These are phyloP conservation scores for Pestalotiopsis sp. DNA, from an alignment of 2,329 filamentous ascomycete genomes.

Conservation along the genomic window DNA sequence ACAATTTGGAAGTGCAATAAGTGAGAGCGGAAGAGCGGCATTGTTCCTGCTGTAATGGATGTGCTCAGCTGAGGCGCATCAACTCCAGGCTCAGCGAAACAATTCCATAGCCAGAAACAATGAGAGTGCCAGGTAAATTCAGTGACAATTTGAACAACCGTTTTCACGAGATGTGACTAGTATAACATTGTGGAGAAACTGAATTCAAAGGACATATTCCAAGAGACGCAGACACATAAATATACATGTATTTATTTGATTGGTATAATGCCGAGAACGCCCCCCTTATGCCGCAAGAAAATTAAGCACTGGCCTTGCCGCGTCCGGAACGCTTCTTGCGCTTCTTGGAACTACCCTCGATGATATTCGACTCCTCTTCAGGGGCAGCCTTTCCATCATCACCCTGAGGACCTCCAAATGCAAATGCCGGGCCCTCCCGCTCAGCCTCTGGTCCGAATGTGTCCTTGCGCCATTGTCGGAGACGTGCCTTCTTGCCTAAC, in stretches of 20 bases:
- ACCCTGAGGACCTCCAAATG: conserved; percentile 43
- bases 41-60: not conserved
- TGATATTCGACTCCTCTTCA: conserved; percentile 28
- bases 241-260: not conserved
- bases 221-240: not conserved
- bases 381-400: conserved; percentile 26
- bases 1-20: not conserved
- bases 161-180: no score
- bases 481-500: conserved; percentile 86
- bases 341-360: conserved; percentile 35
- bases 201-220: no score
- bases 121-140: no score
- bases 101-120: no score
- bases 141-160: no score
- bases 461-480: conserved; percentile 79
- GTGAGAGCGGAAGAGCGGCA: not conserved
- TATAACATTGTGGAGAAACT: no score
- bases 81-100: no score
- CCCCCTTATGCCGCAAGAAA: not conserved
- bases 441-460: conserved; percentile 62
- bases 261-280: conserved; percentile 3
- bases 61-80: no score
- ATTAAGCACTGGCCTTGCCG: conserved; percentile 3
- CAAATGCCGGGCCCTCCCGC: conserved; percentile 56
- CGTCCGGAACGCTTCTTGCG: conserved; percentile 23